phyloP scores from a whole-genome alignment of 495 filamentous ascomycete genomes.

The Neurospora cerealis region DNA sequence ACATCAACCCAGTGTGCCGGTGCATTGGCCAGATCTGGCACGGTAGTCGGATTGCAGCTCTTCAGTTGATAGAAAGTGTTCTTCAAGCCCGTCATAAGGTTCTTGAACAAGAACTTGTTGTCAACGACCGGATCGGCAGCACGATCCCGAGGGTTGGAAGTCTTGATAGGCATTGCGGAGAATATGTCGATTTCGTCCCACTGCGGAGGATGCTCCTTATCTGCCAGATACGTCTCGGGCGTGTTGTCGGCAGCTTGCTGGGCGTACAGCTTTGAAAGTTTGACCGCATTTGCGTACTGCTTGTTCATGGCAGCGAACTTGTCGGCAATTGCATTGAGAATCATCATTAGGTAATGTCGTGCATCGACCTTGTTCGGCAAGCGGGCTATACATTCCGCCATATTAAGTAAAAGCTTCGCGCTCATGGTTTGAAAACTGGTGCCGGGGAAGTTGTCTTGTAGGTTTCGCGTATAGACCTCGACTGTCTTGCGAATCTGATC shows the following conservation, averaged over 20 bases:
- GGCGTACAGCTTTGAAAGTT: conserved; percentile 67
- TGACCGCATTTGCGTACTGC: conserved; percentile 88
- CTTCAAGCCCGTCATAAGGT: conserved; percentile 94
- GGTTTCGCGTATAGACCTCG: conserved; percentile 91
- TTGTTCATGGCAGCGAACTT: conserved; percentile 98
- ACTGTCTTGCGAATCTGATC: conserved; percentile 92
- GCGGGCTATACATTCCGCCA: conserved; percentile 94
- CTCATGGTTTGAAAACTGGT: conserved; percentile 99
- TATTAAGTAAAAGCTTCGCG: conserved; percentile 89
- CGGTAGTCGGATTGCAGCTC: conserved; percentile 64
- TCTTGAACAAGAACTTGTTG: conserved; percentile 97
- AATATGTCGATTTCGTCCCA: conserved; percentile 99
- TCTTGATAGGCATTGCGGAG: conserved; percentile 90
- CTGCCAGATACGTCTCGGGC: conserved; percentile 73
- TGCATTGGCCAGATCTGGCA: conserved; percentile 64
- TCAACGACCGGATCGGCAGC: conserved; percentile 89
- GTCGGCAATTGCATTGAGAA: conserved; percentile 92
- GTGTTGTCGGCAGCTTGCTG: conserved; percentile 54
- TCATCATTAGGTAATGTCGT: conserved; percentile 92
- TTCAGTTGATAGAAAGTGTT: conserved; percentile 93
- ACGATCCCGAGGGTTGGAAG: conserved; percentile 82
- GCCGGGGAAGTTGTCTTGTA: conserved; percentile 92
- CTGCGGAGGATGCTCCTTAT: conserved; percentile 68
- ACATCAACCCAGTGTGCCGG: conserved; percentile 92
- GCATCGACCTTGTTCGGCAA: conserved; percentile 86